A percentile compares a stretch with the other conserved stretches of the same genome.
Evolutionary conservation across 441 rosid species (phyloP).

Genomic region (Gossypium trilobum): DNA sequence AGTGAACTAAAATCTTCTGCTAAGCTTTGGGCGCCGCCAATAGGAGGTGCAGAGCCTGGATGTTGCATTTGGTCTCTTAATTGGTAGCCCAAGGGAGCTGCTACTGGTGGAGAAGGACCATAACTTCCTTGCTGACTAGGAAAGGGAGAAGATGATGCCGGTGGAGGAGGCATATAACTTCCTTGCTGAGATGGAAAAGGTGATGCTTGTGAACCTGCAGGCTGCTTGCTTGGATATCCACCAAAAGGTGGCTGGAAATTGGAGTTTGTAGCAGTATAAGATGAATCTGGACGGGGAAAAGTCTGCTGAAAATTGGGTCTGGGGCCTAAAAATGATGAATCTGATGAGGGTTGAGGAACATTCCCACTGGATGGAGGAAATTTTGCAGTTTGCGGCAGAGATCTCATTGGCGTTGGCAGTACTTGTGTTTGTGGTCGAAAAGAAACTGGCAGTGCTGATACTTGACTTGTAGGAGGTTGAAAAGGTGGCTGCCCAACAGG

Average conservation of each 20-base stretch:
- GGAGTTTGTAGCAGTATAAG: slow-evolving; percentile 37
- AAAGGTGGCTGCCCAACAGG: slow-evolving; percentile 45
- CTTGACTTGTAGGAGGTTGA: slow-evolving; percentile 52
- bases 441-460: slow-evolving; percentile 29
- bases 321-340: slow-evolving; percentile 25
- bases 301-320: slow-evolving; percentile 50
- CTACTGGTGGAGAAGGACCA: slow-evolving; percentile 33
- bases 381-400: slow-evolving; percentile 37
- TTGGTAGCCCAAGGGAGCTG: slow-evolving; percentile 31
- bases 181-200: slow-evolving; percentile 49
- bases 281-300: slow-evolving; percentile 32
- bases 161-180: slow-evolving; percentile 35
- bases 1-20: slow-evolving; percentile 77
- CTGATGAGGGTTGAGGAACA: slow-evolving; percentile 34
- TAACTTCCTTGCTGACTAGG: slow-evolving; percentile 51
- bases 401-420: slow-evolving; percentile 54
- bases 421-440: slow-evolving; percentile 44
- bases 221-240: slow-evolving; percentile 51
- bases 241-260: slow-evolving; percentile 44
- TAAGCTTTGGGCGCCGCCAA: slow-evolving; percentile 55
- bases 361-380: slow-evolving; percentile 32
- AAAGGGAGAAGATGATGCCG: slow-evolving; percentile 41
- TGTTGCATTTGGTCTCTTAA: slow-evolving; percentile 52
- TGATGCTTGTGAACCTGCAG: slow-evolving; percentile 37
- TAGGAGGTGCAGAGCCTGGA: slow-evolving; percentile 52